Conservation (phyloP, 257 asterid species). For the Petunia secreta region DNA sequence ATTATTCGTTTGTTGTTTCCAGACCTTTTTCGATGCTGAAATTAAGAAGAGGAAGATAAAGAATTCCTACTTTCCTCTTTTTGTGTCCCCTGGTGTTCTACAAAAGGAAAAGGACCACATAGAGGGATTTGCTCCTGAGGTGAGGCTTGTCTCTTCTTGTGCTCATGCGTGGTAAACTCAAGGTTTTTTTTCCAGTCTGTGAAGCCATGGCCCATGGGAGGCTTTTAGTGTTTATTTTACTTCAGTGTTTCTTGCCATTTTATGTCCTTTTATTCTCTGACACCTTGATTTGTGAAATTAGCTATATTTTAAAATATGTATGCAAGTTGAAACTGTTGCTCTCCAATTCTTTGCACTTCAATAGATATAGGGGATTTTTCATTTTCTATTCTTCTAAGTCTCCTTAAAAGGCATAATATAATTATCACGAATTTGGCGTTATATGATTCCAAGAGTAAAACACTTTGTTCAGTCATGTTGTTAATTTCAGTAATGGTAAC, state of each 20-base stretch:
- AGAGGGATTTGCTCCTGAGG: slow-evolving; percentile 99
- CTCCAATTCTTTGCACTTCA: neutral
- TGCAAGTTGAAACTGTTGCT: neutral
- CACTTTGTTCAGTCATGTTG: neutral
- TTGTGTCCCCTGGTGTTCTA: slow-evolving; percentile 78
- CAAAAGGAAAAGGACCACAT: slow-evolving; percentile 94
- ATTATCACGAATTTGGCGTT: neutral
- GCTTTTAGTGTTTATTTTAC: neutral
- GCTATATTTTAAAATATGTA: neutral
- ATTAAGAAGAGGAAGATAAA: slow-evolving; percentile 96
- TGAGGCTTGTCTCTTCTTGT: slow-evolving; percentile 39
- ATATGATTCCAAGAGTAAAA: neutral
- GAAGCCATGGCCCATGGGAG: neutral
- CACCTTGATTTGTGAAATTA: slow-evolving; percentile 16
- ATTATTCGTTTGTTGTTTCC: slow-evolving; percentile 28
- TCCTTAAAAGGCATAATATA: neutral
- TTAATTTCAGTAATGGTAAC: neutral
- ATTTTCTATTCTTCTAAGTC: neutral
- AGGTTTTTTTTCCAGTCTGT: neutral
- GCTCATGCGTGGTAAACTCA: neutral
- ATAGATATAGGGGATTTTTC: neutral
- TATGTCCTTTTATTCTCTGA: neutral
- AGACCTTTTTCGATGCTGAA: slow-evolving; percentile 93
- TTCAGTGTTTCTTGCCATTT: neutral
- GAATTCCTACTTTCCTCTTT: slow-evolving; percentile 93